Base-by-base conservation (phyloP, 768 basidiomycete genomes). In the Suillus bovinus region DNA sequence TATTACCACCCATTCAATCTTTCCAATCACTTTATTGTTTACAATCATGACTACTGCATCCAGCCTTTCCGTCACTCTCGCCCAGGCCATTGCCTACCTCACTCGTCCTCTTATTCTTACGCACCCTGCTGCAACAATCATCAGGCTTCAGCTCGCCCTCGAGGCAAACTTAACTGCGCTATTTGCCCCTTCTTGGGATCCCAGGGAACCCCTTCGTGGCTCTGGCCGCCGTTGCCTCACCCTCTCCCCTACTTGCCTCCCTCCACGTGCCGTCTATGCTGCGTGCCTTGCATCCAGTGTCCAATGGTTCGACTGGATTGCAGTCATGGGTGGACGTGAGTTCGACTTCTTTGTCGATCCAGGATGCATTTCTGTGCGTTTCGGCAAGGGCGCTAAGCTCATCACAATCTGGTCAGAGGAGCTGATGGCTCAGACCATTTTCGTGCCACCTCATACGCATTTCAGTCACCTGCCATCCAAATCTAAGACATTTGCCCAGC, bases 341-440 rank as follows among this genome's bases (percentile, higher is more conserved):
- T 87, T 93, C 70, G 91, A 93, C 74, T 82, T 93, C 63, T 88
- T 90, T 74, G 83, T 91, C 68, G 89, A 93, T 72, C 91, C 91
- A 65, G 91, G 90, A 64, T 86, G 84, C 71, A 84, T 93, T 66
- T 87, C 87, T 62, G 77, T 90, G 65, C 89, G 88, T 63, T 80
- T 82, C 70, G 81, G 80, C 58, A 78, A 72, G 62, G 69, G 72
- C 33, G 72, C 77, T 60, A 80, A 81, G 69, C 78, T 85, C 61
- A 72, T 85, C 69, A 88, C 84, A 58, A 71, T 93, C 69, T 93
- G 91, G 91, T 83, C 86, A 5, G 86, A 86, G 61, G 81, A 84
- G 66, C 67, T 76, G 50, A 70, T 79, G 56, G 72, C 76, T 34
- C 68, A 69, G 50, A 38, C 47, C 42, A 70, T 71, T 49, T 64